Base-by-base conservation (phyloP, 805 yeast genomes). In the Lachancea sp. region DNA sequence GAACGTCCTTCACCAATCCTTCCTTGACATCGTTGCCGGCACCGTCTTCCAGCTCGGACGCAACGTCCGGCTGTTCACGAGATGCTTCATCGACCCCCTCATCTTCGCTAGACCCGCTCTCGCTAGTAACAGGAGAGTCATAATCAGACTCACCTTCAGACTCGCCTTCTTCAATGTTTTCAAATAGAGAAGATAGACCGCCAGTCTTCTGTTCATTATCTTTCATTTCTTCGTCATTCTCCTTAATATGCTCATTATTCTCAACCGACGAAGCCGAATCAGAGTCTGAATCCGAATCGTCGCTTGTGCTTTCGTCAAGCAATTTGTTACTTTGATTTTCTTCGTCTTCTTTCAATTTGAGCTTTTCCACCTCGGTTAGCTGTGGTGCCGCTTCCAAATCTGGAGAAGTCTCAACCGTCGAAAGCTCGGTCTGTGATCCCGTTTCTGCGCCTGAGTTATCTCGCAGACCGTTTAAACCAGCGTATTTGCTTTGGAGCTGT, bases 401-500 rank as follows among this genome's bases (percentile, higher is more conserved):
- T 29, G 31, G 15, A 29, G 31, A 7, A 22, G 31, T 29, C 11
- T 29, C 31, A 11, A 13, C 13, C 11, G 15, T 35, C 13, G n/a
- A 18, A 9, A 17, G 38, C 16, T 35, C 16, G 7, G 18, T 25
- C 11, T 13, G 5, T 6, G 39, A 25, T 7, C 17, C 31, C n/a
- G 22, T 9, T 3, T n/a, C 18, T 11, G 22, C 39, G 25, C 12
- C 44, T 3, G 32, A 12, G 5, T 22, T 41, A 3, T 42, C 45
- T 17, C 22, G 29, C n/a, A 2, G 36, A 15, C 12, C 31, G 4
- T 36, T n/a, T 11, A 59, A 37, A 26, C 61, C 51, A 6, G 71
- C 66, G 50, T 75, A 75, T 48, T 74, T 74, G 45, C 66, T 55
- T 29, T 60, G 56, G 43, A 74, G 64, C 48, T 74, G 72, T 8